Base-by-base conservation (phyloP, 345 rosid genomes). In the Trapa incisa region DNA sequence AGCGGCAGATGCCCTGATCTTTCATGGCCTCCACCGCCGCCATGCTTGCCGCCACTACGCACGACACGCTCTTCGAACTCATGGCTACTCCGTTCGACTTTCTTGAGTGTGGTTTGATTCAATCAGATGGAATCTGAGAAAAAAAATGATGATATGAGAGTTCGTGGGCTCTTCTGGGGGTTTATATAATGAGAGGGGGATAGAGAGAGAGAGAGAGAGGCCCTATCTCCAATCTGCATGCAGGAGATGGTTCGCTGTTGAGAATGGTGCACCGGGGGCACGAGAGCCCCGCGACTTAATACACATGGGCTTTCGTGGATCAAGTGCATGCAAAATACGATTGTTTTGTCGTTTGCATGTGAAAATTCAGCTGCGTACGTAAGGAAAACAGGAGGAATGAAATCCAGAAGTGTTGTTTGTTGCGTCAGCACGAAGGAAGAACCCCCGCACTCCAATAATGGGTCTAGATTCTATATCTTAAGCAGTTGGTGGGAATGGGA, bases 1-100 rank as follows among this genome's bases (percentile, higher is more conserved):
- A 86, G 4, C 88, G 72, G 61, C 85, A 81, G 48, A 83, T 16
- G 10, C 86, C 83, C 29, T 83, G 83, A 37, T 81, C 86, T 65
- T 86, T 86, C 29, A 83, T 65, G 10, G 86, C 81, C 75, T 85
- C 84, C 48, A 83, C 71, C 0, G 75, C 83, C 61, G 82, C 89
- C 11, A 81, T 74, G 64, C 81, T 81, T 32, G 84, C 80, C 4
- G 87, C 89, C 13, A 79, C 85, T 15, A 82, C 58, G 83, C 87
- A 81, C 37, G 85, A 77, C 63, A 71, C 77, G 58, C 80, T 70
- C 13, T 73, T 17, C 43, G 61, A 64, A 45, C 72, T 73, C 71
- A 56, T 66, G 29, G 29, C 1, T 58, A 4, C 43, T 62, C 42
- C 3, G 45, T 41, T 22, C 29, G 29, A 22, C 29, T 22, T 22